phyloP scores from a whole-genome alignment of 2,329 filamentous ascomycete genomes.

The Nemania sp. region DNA sequence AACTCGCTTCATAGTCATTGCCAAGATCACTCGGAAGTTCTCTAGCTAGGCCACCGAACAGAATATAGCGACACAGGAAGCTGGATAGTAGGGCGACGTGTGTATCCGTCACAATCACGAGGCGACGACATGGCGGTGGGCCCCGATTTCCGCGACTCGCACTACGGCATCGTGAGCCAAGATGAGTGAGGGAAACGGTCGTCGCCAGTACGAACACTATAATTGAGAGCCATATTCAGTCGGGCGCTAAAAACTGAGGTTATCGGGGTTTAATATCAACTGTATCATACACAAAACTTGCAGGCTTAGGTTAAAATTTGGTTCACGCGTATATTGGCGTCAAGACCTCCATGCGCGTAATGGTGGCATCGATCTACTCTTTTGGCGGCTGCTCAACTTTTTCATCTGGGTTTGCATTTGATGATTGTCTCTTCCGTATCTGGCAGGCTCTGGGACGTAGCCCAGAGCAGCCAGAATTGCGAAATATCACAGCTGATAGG shows the following conservation, averaged over 20 bases:
- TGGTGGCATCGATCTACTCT: too few relatives aligned
- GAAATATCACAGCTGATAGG: too few relatives aligned
- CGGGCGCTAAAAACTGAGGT: conserved; percentile 10
- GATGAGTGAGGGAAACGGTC: neutral
- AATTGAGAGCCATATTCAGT: conserved; percentile 11
- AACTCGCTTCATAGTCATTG: conserved; percentile 69
- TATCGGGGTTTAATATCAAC: conserved; percentile 22
- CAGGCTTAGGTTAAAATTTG: conserved; percentile 32
- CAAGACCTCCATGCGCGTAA: neutral
- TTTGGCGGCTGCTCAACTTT: too few relatives aligned
- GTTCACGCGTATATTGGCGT: conserved; percentile 14
- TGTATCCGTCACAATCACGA: conserved; percentile 17
- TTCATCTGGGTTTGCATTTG: too few relatives aligned
- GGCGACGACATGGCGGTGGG: conserved; percentile 31
- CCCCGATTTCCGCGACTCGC: conserved; percentile 32
- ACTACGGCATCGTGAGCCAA: conserved; percentile 9
- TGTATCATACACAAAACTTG: conserved; percentile 36
- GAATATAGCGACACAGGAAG: conserved; percentile 1
- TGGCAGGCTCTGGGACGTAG: too few relatives aligned
- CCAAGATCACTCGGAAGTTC: conserved; percentile 92
- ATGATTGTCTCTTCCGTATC: too few relatives aligned
- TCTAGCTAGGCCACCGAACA: conserved; percentile 53
- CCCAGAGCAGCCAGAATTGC: too few relatives aligned
- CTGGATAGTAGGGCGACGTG: conserved; percentile 4
- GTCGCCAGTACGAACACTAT: conserved; percentile 9